These are phyloP conservation scores for Coemansia sp. DNA, from an alignment of 192 early-diverging fungal genomes.

Conservation along the genomic window DNA sequence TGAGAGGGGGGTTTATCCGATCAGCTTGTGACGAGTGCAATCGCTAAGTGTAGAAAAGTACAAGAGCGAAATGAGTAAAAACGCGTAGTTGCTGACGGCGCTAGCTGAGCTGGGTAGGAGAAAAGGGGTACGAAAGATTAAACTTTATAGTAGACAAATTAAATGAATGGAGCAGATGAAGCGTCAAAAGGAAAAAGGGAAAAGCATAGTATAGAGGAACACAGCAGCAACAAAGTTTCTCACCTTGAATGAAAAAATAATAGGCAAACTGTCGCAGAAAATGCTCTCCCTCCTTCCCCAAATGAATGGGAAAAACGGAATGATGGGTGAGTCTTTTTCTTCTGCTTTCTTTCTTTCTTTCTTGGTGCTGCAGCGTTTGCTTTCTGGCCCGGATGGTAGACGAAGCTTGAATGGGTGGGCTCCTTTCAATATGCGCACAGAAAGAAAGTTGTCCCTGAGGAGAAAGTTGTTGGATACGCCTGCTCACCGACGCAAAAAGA, in stretches of 20 bases:
- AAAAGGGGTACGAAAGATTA: constrained; percentile 12
- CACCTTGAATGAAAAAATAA: neutral
- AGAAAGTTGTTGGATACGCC: no score
- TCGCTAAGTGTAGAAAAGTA: constrained; percentile 9
- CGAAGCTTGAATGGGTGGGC: no score
- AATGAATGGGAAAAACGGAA: no score
- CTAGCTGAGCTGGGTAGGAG: neutral
- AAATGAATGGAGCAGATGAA: constrained; percentile 3
- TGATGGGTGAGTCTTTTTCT: no score
- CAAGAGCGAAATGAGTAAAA: neutral
- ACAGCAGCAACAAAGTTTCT: constrained; percentile 2
- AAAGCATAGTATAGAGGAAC: constrained; percentile 9
- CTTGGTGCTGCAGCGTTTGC: no score
- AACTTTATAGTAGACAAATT: neutral
- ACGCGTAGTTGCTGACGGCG: neutral
- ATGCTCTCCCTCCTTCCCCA: neutral
- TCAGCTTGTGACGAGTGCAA: neutral
- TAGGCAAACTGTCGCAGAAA: neutral
- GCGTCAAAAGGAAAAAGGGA: constrained; percentile 12
- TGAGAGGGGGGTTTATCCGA: neutral
- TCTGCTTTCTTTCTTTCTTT: no score
- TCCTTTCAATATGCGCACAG: no score
- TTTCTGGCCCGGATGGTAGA: no score
- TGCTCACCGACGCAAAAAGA: no score
- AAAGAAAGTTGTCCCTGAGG: no score